Evolutionary conservation across 1,284 basidiomycete genomes (phyloP), one percentile per base, ranked within the genome.

Genomic region (Papiliotrema fonsecae): DNA sequence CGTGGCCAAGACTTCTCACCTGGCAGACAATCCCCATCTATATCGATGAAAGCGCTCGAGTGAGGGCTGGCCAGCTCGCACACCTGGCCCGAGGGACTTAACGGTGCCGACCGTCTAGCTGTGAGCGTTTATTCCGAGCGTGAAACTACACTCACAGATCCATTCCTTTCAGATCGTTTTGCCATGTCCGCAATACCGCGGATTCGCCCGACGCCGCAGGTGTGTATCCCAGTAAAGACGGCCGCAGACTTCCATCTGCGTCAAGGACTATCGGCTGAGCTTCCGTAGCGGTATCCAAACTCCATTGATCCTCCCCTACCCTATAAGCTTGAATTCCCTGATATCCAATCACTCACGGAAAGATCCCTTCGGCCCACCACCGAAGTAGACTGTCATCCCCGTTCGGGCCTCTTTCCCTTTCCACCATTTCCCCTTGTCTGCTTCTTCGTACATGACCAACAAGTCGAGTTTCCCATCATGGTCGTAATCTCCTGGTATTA

Each of bases 11-110:
- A 31, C 21, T 10, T 9, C 78, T 38, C 44, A 86, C 88, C 88
- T 53, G 91, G 90, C 6, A 97, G 78, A 70, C 96, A 98, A 70
- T 99, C 94, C 13, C 94, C 94, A 58, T 98, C 84, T 42, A 99
- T 75, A 67, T 99, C 94, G 16, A 97, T 80, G n/a, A 91, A 87
- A 0, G 92, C 91, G 67, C 92, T 96, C 66, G 87, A 92, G 69
- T 98, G 96, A 1, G 93, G 92, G 57, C 85, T 82, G 2, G 87
- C 81, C 11, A 94, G 70, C 13, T 77, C 80, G 73, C 96, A 98
- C 36, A 63, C 59, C 26, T 65, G 60, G 1, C 60, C 53, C 0
- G 61, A 38, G 27, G 47, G 52, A 56, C 56, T 42, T 54, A 59
- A 52, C 34, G 2, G 81, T 75, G 59, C 45, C 6, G 47, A 25